Base-by-base conservation (phyloP, 148 eudicot genomes). In the Rhododendron ovatum region DNA sequence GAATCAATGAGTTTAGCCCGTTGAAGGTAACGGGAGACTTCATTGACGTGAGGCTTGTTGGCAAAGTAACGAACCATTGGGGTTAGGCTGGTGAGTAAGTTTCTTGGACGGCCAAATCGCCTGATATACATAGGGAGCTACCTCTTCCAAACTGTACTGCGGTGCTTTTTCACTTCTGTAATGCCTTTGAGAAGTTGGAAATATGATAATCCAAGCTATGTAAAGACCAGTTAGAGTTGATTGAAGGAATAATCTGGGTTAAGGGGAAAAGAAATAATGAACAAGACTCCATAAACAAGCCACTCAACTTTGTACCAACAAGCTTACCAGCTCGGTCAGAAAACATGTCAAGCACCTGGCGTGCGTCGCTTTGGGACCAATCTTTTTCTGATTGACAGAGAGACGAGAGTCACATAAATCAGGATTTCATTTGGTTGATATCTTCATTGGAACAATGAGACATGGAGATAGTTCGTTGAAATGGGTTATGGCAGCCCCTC, bases 1-100 rank as follows among this genome's bases (percentile, higher is more conserved):
- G 92, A 90, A 86, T 96, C 96, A 41, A 96, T 94, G 88, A 95
- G 96, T 86, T 90, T 92, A 24, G 99, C 99, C 59, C 96, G 94
- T 87, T 81, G 85, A 65, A 96, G 93, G 88, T 96, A 96, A 80
- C 86, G 90, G 17, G 89, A 81, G 69, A 95, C 95, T 85, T 92
- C 92, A 83, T 92, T 93, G 39, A 48, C 83, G 37, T 75, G 75
- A n/a, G 82, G 37, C 45, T 90, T 88, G 76, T 84, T 86, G 75
- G 93, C 84, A 83, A 91, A 92, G 88, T 67, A 28, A 30, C 91
- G 94, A 47, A 89, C 83, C 89, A 91, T 89, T 48, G 74, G 47
- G 47, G 88, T 84, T 47, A 91, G 41, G 50, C 69, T 73, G 69
- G 59, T 78, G 73, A 87, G 67, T 75, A 91, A 63, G 57, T 83